Evolutionary conservation across 352 stramenopile species (phyloP).

Genomic region (Globisporangium okanoganense): DNA sequence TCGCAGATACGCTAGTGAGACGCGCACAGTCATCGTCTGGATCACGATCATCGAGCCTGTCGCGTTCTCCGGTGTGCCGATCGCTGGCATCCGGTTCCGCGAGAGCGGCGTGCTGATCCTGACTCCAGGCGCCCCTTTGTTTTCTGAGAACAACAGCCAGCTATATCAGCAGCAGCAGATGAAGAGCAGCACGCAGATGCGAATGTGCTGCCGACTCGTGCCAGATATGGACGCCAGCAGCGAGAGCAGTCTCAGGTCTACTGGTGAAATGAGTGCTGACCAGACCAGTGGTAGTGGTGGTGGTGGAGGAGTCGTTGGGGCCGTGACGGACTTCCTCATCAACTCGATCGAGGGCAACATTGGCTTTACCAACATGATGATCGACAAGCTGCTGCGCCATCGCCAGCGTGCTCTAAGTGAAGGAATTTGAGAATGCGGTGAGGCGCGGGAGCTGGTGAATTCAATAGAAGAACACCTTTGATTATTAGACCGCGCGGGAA

Average conservation of each 20-base stretch:
- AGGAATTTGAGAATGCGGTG: not conserved
- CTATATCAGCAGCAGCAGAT: not conserved
- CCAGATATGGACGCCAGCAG: not conserved
- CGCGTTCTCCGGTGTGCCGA: not conserved
- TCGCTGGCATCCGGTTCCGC: not conserved
- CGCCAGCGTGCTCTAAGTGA: not conserved
- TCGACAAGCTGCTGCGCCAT: not conserved
- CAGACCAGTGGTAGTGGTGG: not conserved
- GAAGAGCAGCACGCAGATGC: not conserved
- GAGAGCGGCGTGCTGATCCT: not conserved
- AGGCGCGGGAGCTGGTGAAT: no score
- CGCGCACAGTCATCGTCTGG: not conserved
- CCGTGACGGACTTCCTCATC: constrained; percentile 3
- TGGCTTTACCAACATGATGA: constrained; percentile 1
- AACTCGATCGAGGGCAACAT: constrained; percentile 3
- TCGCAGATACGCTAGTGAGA: not conserved
- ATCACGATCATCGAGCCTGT: not conserved
- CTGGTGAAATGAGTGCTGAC: no score
- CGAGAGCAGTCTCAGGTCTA: not conserved
- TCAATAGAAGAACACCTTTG: not conserved
- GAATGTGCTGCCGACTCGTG: not conserved
- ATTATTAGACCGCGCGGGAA: no score
- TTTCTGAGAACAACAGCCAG: not conserved
- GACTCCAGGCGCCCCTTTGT: not conserved
- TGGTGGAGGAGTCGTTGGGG: not conserved